Conservation (phyloP, 2,329 filamentous ascomycete species). For the Pseudonectria buxi region DNA sequence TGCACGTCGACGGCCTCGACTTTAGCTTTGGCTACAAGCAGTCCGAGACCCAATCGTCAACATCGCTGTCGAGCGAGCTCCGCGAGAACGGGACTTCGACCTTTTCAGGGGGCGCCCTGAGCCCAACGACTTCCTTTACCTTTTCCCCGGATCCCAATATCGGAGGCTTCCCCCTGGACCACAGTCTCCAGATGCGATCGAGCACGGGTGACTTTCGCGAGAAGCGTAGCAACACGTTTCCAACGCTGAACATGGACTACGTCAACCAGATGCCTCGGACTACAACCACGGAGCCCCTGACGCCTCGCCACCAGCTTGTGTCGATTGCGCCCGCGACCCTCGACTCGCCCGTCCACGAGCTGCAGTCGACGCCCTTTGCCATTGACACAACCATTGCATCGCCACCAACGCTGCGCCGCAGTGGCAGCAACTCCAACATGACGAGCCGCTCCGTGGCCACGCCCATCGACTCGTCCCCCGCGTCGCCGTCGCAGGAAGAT, state of each 20-base stretch:
- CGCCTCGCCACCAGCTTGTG: slow-evolving; percentile 42
- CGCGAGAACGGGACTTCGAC: slow-evolving; percentile 42
- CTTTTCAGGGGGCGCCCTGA: slow-evolving; percentile 65
- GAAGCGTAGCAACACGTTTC: slow-evolving; percentile 75
- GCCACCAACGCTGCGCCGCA: slow-evolving; percentile 27
- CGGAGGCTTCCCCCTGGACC: slow-evolving; percentile 52
- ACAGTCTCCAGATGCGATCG: slow-evolving; percentile 29
- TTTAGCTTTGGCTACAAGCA: slow-evolving; percentile 28
- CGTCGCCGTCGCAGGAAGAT: slow-evolving; percentile 75
- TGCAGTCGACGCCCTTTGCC: slow-evolving; percentile 34
- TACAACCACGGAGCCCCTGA: slow-evolving; percentile 35
- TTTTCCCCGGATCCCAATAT: slow-evolving; percentile 69
- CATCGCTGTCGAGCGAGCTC: slow-evolving; percentile 26
- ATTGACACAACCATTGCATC: slow-evolving; percentile 39
- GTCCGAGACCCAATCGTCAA: slow-evolving; percentile 29
- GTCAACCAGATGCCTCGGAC: slow-evolving; percentile 33
- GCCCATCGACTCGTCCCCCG: slow-evolving; percentile 48
- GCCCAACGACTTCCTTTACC: slow-evolving; percentile 65
- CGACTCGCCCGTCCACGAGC: slow-evolving; percentile 45
- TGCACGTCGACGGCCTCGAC: slow-evolving; percentile 38
- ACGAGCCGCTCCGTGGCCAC: slow-evolving; percentile 18
- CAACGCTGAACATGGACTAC: slow-evolving; percentile 59
- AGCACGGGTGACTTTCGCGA: slow-evolving; percentile 51
- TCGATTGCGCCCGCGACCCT: slow-evolving; percentile 44
- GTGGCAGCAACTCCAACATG: slow-evolving; percentile 31